Base-by-base conservation (phyloP, 2,329 filamentous ascomycete genomes). In the Penicillium fuscoglaucum region DNA sequence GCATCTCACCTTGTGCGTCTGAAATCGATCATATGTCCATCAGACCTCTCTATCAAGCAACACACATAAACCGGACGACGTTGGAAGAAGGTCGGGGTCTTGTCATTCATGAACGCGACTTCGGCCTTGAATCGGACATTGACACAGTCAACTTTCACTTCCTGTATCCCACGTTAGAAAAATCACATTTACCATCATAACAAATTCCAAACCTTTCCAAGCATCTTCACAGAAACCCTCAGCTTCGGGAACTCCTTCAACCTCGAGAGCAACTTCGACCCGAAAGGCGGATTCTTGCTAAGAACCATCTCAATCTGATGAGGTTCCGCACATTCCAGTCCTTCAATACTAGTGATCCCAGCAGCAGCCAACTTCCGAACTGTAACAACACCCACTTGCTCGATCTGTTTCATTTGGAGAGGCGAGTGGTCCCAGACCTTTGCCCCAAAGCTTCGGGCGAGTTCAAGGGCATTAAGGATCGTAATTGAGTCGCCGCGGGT, bases 271-370 rank as follows among this genome's bases (percentile, higher is more conserved):
- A 96, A 70, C 43, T 87, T 88, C 45, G 84, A 82, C 0, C 93
- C 95, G 69, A 90, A 96, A 0, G 93, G 91, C 0, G 92, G 90
- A 64, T 96, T 91, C 54, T 89, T 88, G 62, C 87, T 88, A 47
- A 96, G 73, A 26, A 91, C 77, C 48, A 86, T 83, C 67, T 98
- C 93, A 52, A 99, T 90, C 28, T 86, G 83, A 53, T 87, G 83
- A 28, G 88, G 80, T 37, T 93, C 88, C 15, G 86, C 81, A 7
- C 73, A 76, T 17, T 87, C 84, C 13, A 99, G 78, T n/a, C 85
- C 83, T 43, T 88, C 84, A 6, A 98, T 85, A 6, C 80, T 90
- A 29, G 79, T 85, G 54, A 98, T 84, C 0, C 87, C 86, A n/a
- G 86, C 86, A 40, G 83, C 82, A 3, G 86, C 83, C 44, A 98